These are phyloP conservation scores for Primulina huaijiensis DNA, from an alignment of 257 asterid species.

Conservation along the genomic window DNA sequence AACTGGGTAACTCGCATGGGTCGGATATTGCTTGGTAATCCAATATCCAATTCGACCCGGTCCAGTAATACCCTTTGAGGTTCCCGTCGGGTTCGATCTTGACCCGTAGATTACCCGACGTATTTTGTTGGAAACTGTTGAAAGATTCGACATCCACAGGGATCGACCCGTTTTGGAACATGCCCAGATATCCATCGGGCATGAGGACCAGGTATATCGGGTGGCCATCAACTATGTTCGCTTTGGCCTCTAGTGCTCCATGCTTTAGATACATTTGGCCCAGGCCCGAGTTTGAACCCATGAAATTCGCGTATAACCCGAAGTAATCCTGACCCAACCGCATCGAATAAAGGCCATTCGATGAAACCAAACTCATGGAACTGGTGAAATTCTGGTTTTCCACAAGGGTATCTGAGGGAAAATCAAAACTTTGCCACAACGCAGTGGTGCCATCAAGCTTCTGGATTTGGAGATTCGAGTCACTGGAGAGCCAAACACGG, in stretches of 20 bases:
- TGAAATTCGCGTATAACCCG: slow-evolving; percentile 53
- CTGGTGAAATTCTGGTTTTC: slow-evolving; percentile 71
- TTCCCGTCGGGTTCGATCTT: slow-evolving; percentile 75
- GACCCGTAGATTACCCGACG: slow-evolving; percentile 61
- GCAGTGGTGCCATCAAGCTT: slow-evolving; percentile 16
- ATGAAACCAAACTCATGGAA: slow-evolving; percentile 55
- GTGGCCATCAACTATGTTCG: slow-evolving; percentile 46
- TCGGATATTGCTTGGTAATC: slow-evolving; percentile 68
- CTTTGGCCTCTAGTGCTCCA: slow-evolving; percentile 72
- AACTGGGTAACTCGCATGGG: slow-evolving; percentile 63
- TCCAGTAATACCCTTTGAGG: slow-evolving; percentile 78
- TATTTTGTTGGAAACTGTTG: slow-evolving; percentile 58
- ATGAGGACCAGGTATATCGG: slow-evolving; percentile 56
- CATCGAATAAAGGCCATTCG: slow-evolving; percentile 76
- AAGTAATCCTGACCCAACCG: slow-evolving; percentile 60
- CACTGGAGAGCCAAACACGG: slow-evolving; percentile 67
- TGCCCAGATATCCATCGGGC: slow-evolving; percentile 75
- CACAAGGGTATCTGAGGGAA: slow-evolving; percentile 81
- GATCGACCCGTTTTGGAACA: slow-evolving; percentile 60
- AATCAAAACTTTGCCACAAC: slow-evolving; percentile 76
- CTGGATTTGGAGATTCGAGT: slow-evolving; percentile 59
- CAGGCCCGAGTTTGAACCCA: slow-evolving; percentile 30
- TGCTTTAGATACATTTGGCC: slow-evolving; percentile 63
- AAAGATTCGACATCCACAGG: slow-evolving; percentile 77
- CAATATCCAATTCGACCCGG: slow-evolving; percentile 66